Evolutionary conservation across 441 rosid genomes (phyloP).

Genomic region (Erodium trifolium): DNA sequence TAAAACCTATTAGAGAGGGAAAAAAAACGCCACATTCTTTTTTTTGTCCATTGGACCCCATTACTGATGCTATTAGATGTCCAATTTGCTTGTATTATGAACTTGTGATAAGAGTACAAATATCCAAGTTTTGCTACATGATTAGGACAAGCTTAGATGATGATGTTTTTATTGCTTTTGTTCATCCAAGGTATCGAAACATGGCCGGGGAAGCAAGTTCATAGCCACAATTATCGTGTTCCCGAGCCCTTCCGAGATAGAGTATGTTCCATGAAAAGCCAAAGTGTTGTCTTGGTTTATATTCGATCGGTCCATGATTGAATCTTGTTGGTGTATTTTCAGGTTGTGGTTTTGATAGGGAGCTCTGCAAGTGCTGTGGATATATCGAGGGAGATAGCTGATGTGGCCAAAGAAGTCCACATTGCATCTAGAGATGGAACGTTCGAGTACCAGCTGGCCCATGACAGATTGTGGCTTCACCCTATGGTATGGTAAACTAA

Average conservation of each 20-base stretch:
- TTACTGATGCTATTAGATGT: too few relatives aligned
- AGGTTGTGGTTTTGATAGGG: not conserved
- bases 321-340: not conserved
- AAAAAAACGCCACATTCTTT: too few relatives aligned
- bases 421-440: conserved; percentile 46
- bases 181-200: conserved; percentile 46
- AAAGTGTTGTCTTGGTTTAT: not conserved
- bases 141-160: too few relatives aligned
- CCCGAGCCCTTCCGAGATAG: conserved; percentile 41
- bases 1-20: too few relatives aligned
- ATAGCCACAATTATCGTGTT: conserved; percentile 79
- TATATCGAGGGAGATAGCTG: conserved; percentile 19
- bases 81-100: too few relatives aligned
- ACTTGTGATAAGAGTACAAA: too few relatives aligned
- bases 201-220: conserved; percentile 92
- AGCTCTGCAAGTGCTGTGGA: too few relatives aligned
- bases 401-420: conserved; percentile 75
- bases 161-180: not conserved
- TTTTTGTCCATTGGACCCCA: too few relatives aligned
- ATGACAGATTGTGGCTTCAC: conserved; percentile 57
- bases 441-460: conserved; percentile 34
- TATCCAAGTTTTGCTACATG: too few relatives aligned
- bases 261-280: not conserved
- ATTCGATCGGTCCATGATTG: not conserved
- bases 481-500: conserved; percentile 45